phyloP scores from a whole-genome alignment of 306 rosid genomes.

The Citrullus amarus region DNA sequence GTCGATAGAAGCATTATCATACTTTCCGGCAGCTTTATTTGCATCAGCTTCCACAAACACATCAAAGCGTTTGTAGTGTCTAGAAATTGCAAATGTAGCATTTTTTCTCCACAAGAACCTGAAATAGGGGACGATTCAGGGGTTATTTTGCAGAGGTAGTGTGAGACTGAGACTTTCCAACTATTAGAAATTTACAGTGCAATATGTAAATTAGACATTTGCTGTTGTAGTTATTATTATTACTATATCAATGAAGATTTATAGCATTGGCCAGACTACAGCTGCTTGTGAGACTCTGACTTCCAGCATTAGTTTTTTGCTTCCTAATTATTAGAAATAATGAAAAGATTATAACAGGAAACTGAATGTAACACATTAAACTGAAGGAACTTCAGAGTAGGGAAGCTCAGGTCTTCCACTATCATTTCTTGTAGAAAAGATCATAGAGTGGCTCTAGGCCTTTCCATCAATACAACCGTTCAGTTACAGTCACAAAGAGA shows the following conservation, averaged over 20 bases:
- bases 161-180: neutral
- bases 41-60: slow-evolving; percentile 93
- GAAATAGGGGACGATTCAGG: neutral
- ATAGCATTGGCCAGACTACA: neutral
- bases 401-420: neutral
- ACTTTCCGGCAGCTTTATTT: slow-evolving; percentile 88
- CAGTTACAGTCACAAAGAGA: neutral
- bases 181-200: neutral
- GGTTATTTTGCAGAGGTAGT: neutral
- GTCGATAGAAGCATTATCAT: slow-evolving; percentile 76
- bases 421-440: neutral
- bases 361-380: neutral
- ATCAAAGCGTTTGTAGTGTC: slow-evolving; percentile 89
- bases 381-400: neutral
- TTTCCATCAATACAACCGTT: neutral
- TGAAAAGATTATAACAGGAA: neutral
- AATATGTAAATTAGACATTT: neutral
- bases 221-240: neutral
- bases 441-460: neutral
- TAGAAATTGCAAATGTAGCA: slow-evolving; percentile 87
- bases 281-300: neutral
- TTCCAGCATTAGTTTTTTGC: neutral
- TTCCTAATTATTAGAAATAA: neutral
- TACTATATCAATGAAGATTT: neutral
- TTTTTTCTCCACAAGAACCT: slow-evolving; percentile 98